phyloP scores from a whole-genome alignment of 116 monocot genomes.

The Dioscorea cayenensis region DNA sequence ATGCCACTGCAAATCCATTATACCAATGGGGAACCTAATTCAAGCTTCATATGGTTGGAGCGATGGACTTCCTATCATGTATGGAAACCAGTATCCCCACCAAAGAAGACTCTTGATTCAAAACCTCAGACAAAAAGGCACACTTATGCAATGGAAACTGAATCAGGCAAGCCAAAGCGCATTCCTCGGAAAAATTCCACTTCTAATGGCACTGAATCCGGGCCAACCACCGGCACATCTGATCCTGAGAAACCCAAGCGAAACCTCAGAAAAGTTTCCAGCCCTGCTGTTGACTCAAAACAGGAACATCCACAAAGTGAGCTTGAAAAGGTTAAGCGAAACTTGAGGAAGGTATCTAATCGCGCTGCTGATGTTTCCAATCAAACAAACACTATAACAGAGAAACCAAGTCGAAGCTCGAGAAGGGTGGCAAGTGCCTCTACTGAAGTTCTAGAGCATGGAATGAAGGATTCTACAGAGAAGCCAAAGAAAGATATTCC shows the following conservation, averaged over 20 bases:
- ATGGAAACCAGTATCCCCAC: slow-evolving; percentile 55
- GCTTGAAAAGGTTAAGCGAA: slow-evolving; percentile 83
- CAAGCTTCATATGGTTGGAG: slow-evolving; percentile 65
- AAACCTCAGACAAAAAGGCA: slow-evolving; percentile 34
- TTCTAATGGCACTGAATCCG: slow-evolving; percentile 14
- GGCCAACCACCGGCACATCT: slow-evolving; percentile 12
- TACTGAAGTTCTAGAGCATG: slow-evolving; percentile 15
- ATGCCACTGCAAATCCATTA: slow-evolving; percentile 60
- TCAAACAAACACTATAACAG: slow-evolving; percentile 16
- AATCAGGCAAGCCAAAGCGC: slow-evolving; percentile 59
- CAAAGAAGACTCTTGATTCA: slow-evolving; percentile 28
- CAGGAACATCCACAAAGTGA: slow-evolving; percentile 60
- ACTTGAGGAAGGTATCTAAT: slow-evolving; percentile 70
- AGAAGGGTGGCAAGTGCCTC: slow-evolving; percentile 15
- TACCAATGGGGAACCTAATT: slow-evolving; percentile 52
- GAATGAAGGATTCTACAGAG: slow-evolving; percentile 19
- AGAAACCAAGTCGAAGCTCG: slow-evolving; percentile 19
- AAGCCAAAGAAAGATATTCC: slow-evolving; percentile 18
- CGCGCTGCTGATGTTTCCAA: slow-evolving; percentile 30
- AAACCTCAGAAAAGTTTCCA: slow-evolving; percentile 33
- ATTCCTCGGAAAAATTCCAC: slow-evolving; percentile 19
- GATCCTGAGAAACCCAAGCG: slow-evolving; percentile 52
- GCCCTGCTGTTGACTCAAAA: slow-evolving; percentile 24
- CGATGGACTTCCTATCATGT: slow-evolving; percentile 54
- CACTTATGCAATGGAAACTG: slow-evolving; percentile 54